A percentile compares a stretch with the other conserved stretches of the same genome.
phyloP scores from a whole-genome alignment of 768 basidiomycete species.

The Leccinum pellstonianum region DNA sequence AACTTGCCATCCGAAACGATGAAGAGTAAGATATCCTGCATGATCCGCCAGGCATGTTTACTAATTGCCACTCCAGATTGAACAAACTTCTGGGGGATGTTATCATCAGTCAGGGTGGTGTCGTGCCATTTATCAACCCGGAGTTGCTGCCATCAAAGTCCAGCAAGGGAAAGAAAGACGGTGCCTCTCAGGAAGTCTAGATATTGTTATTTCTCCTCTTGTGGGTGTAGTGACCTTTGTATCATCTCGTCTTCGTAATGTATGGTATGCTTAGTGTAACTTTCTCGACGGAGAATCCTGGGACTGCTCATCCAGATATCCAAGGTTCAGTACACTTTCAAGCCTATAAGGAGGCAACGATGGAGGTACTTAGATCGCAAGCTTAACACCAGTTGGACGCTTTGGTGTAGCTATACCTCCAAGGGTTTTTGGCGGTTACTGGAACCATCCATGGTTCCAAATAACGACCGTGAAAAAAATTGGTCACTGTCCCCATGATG shows the following conservation, averaged over 20 bases:
- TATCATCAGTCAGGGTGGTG: slow-evolving; percentile 78
- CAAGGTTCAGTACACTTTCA: no score
- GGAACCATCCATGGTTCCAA: no score
- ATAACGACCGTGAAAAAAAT: no score
- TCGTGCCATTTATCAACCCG: slow-evolving; percentile 62
- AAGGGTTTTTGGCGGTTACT: no score
- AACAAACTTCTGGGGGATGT: slow-evolving; percentile 59
- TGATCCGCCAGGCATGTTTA: neutral
- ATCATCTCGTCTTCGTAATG: slow-evolving; percentile 27
- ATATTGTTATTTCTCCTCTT: slow-evolving; percentile 4
- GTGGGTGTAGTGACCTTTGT: slow-evolving; percentile 16
- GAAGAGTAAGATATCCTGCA: slow-evolving; percentile 51
- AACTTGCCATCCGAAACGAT: slow-evolving; percentile 75
- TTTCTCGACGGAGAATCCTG: neutral
- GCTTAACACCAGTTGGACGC: no score
- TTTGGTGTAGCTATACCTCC: no score
- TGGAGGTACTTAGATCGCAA: no score
- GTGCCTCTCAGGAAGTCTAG: slow-evolving; percentile 50
- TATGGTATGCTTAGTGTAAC: slow-evolving; percentile 32
- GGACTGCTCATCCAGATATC: no score
- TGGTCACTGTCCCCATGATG: no score
- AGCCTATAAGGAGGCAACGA: no score
- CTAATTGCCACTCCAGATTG: slow-evolving; percentile 35
- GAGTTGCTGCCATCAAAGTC: slow-evolving; percentile 46
- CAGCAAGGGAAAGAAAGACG: slow-evolving; percentile 48